phyloP scores from a whole-genome alignment of 192 early-diverging fungal genomes.

The Kappamyces sp. region DNA sequence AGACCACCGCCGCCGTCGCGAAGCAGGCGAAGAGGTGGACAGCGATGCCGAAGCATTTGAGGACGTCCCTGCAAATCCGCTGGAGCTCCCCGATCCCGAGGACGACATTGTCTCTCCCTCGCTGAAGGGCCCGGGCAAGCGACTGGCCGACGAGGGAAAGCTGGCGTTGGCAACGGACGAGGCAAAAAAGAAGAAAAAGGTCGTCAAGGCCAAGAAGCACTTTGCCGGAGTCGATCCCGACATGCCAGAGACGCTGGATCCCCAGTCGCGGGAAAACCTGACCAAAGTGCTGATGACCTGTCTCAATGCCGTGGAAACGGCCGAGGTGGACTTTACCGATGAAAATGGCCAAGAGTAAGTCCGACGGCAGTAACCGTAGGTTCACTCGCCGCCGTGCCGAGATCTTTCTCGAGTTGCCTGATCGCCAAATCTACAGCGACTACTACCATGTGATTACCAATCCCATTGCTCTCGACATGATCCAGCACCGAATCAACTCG shows the following conservation, averaged over 20 bases:
- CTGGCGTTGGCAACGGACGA: conserved; percentile 21
- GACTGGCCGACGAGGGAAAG: conserved; percentile 10
- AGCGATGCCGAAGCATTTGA: conserved; percentile 27
- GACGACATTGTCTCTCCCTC: conserved; percentile 25
- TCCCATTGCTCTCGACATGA: conserved; percentile 86
- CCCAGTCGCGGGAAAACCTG: conserved; percentile 48
- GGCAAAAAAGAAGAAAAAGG: conserved; percentile 28
- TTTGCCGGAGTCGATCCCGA: conserved; percentile 36
- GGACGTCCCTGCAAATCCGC: not conserved
- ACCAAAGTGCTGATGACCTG: conserved; percentile 48
- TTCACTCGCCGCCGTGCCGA: conserved; percentile 56
- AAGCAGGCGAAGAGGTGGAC: conserved; percentile 15
- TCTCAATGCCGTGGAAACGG: conserved; percentile 60
- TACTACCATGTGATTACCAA: conserved; percentile 86
- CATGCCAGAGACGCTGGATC: conserved; percentile 46
- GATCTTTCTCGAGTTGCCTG: conserved; percentile 73
- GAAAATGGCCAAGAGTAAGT: conserved; percentile 29
- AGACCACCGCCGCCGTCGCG: conserved; percentile 14
- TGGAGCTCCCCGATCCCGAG: conserved; percentile 31
- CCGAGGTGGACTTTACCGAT: conserved; percentile 35
- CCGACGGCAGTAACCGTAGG: not conserved
- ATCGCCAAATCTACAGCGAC: conserved; percentile 68
- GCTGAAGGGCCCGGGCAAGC: conserved; percentile 25
- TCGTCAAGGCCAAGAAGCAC: conserved; percentile 25
- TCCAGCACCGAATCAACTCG: conserved; percentile 67